phyloP scores from a whole-genome alignment of 1,284 basidiomycete genomes.

The Leccinum ambiguum region DNA sequence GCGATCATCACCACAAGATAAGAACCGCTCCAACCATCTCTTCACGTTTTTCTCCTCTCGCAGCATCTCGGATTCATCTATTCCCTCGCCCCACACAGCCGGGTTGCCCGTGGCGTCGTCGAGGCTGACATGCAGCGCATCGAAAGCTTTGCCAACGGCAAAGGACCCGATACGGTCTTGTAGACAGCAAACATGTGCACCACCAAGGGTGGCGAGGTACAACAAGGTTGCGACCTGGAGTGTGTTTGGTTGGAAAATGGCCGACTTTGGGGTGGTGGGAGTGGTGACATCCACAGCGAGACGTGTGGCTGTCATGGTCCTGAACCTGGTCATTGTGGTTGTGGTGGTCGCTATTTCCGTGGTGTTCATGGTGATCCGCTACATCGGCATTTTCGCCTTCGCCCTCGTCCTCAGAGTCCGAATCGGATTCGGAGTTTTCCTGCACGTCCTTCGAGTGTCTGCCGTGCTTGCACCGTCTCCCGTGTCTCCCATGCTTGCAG shows the following conservation, averaged over 20 bases:
- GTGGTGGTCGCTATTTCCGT: not conserved
- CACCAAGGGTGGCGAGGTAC: constrained; percentile 90
- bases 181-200: constrained; percentile 80
- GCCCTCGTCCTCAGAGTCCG: constrained; percentile 9
- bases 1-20: constrained; percentile 86
- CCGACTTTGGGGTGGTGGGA: not conserved
- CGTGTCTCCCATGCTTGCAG: constrained; percentile 4
- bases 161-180: constrained; percentile 74
- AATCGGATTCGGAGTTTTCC: not conserved
- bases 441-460: not conserved
- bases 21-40: constrained; percentile 64
- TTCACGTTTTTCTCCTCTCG: constrained; percentile 36
- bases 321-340: not conserved
- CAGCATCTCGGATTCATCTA: constrained; percentile 9
- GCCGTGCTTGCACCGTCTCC: not conserved
- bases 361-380: not conserved
- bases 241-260: constrained; percentile 55
- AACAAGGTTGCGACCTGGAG: constrained; percentile 76
- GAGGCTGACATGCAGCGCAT: constrained; percentile 74
- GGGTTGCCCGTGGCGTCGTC: constrained; percentile 54
- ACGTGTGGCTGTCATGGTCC: not conserved
- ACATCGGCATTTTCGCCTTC: not conserved
- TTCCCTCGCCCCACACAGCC: constrained; percentile 52
- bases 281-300: not conserved
- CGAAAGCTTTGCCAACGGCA: constrained; percentile 81